phyloP scores from a whole-genome alignment of 2,329 filamentous ascomycete genomes.

The Aspergillus brunneoviolaceus region DNA sequence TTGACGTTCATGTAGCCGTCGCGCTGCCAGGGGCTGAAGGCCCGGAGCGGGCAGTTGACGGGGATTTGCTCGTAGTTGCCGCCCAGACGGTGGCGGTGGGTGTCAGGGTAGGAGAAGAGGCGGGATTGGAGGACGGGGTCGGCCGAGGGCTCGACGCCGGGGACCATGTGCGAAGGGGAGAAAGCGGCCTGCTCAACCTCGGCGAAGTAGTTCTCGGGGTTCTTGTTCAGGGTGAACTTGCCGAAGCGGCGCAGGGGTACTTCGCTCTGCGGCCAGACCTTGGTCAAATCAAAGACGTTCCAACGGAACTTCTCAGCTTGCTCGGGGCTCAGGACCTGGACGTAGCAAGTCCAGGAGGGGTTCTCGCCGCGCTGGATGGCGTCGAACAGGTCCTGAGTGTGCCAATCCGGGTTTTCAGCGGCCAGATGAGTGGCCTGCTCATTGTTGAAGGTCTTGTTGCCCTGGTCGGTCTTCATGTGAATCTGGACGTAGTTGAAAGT shows the following conservation, averaged over 20 bases:
- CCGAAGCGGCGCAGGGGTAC: constrained; percentile 63
- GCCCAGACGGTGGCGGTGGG: constrained; percentile 63
- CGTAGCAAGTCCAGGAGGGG: constrained; percentile 63
- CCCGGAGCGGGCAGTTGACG: constrained; percentile 56
- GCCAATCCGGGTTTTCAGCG: constrained; percentile 60
- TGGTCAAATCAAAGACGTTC: constrained; percentile 69
- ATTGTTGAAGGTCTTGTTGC: constrained; percentile 59
- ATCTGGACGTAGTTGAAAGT: constrained; percentile 66
- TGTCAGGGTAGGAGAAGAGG: constrained; percentile 70
- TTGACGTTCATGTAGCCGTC: constrained; percentile 69
- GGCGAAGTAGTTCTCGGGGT: constrained; percentile 66
- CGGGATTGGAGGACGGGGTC: constrained; percentile 69
- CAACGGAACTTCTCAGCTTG: constrained; percentile 61
- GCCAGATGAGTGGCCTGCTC: constrained; percentile 57
- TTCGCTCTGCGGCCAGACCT: constrained; percentile 65
- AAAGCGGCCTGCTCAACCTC: constrained; percentile 72
- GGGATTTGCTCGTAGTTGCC: constrained; percentile 66
- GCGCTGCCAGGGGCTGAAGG: constrained; percentile 66
- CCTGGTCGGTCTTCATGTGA: constrained; percentile 64
- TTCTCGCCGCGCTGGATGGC: constrained; percentile 61
- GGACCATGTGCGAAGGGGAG: constrained; percentile 65
- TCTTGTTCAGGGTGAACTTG: constrained; percentile 63
- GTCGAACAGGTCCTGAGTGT: constrained; percentile 64
- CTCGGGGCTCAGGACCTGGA: constrained; percentile 63
- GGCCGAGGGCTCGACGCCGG: constrained; percentile 67